These are phyloP conservation scores for Cardamine chenopodiifolia DNA, from an alignment of 345 rosid species.

Conservation along the genomic window DNA sequence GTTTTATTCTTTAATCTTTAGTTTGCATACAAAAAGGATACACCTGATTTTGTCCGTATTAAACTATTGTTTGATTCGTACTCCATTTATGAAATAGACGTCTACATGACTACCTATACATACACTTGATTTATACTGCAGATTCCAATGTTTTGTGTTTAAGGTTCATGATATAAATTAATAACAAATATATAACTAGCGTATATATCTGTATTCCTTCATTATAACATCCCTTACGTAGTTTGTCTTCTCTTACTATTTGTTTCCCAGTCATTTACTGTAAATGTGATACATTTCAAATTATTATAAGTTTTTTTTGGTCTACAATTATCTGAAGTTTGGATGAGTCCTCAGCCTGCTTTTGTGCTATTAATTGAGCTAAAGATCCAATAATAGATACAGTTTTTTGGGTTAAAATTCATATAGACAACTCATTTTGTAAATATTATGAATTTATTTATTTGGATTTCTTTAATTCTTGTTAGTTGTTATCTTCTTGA, in stretches of 20 bases:
- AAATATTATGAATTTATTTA: not conserved
- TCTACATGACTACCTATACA: constrained; percentile 14
- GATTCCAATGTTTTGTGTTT: constrained; percentile 7
- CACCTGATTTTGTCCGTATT: constrained; percentile 44
- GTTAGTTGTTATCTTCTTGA: not conserved
- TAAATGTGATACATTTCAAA: not conserved
- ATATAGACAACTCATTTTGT: not conserved
- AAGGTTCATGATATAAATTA: constrained; percentile 12
- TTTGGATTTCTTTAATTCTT: not conserved
- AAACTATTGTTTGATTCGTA: constrained; percentile 37
- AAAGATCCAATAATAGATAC: not conserved
- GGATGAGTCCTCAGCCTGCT: not conserved
- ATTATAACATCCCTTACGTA: not conserved
- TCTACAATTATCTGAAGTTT: not conserved
- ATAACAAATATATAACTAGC: not conserved
- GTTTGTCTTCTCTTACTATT: not conserved
- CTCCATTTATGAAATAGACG: constrained; percentile 40
- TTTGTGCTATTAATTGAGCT: not conserved
- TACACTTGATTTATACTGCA: constrained; percentile 3
- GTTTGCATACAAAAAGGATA: constrained; percentile 34
- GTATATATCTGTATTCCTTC: not conserved
- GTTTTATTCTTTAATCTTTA: constrained; percentile 2
- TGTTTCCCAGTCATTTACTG: not conserved
- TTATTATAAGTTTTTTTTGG: not conserved
- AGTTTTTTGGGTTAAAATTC: not conserved